Conservation (phyloP, 768 basidiomycete species). For the Mrakia blollopis region DNA sequence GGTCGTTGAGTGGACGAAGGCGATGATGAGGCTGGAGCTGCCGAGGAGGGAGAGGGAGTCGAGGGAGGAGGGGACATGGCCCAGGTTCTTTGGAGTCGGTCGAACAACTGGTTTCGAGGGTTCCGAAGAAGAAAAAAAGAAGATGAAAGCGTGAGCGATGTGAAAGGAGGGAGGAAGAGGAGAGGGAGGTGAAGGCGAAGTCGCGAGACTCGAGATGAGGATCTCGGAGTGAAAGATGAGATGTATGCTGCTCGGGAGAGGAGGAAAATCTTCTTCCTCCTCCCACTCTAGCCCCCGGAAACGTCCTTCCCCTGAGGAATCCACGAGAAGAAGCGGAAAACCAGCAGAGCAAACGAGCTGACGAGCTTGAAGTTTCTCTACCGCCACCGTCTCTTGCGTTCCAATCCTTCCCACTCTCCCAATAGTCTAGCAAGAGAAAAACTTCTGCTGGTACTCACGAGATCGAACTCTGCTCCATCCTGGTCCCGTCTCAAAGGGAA, state of each 20-base stretch:
- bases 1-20: slow-evolving; percentile 1
- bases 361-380: neutral
- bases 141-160: slow-evolving; percentile 44
- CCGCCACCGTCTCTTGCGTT: no score
- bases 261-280: neutral
- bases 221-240: neutral
- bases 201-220: no score
- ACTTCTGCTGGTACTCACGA: neutral
- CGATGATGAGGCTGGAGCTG: neutral
- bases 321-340: no score
- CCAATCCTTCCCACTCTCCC: no score
- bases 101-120: slow-evolving; percentile 38
- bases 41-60: slow-evolving; percentile 27
- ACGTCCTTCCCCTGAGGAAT: neutral
- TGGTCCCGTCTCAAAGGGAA: neutral
- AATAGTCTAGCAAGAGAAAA: neutral
- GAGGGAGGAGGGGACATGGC: slow-evolving; percentile 38
- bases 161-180: neutral
- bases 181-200: slow-evolving; percentile 6
- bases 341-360: neutral
- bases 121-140: slow-evolving; percentile 59
- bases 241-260: neutral
- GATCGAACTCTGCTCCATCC: neutral
- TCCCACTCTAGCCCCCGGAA: neutral
- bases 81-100: slow-evolving; percentile 35